Conservation (phyloP, 2,329 filamentous ascomycete species). For the Epichloe baconii region DNA sequence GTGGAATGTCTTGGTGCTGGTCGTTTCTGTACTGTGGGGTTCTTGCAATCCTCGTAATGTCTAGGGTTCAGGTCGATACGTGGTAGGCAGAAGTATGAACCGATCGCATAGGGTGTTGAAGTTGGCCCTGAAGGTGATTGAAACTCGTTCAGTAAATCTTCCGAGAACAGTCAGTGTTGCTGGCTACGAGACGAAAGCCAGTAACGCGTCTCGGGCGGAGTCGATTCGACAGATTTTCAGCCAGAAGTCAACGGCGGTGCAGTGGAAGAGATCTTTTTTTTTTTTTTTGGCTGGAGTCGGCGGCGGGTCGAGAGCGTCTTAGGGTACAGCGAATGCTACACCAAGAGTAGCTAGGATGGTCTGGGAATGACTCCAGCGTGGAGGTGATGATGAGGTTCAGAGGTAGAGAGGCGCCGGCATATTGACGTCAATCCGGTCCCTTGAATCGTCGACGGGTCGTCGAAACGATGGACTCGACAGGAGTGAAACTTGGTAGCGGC, state of each 20-base stretch:
- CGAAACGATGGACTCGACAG: neutral
- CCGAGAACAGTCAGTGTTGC: neutral
- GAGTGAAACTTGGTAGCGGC: neutral
- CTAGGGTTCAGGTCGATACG: neutral
- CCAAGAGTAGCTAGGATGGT: neutral
- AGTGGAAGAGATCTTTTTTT: neutral
- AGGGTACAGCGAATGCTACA: neutral
- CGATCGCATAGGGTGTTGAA: neutral
- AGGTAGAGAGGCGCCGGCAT: constrained; percentile 3
- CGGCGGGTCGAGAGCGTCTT: neutral
- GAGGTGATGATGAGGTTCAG: neutral
- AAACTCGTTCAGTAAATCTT: neutral
- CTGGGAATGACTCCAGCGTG: neutral
- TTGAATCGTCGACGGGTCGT: neutral
- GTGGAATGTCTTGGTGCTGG: neutral
- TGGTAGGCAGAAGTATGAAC: neutral
- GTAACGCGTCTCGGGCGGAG: neutral
- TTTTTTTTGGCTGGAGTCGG: neutral
- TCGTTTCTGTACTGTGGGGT: neutral
- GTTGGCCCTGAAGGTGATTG: neutral
- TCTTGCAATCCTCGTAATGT: neutral
- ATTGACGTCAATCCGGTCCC: constrained; percentile 1
- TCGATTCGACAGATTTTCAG: neutral
- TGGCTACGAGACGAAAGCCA: neutral
- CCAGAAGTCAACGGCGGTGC: no score